These are phyloP conservation scores for Ustilago trichophora DNA, from an alignment of 1,284 basidiomycete species.

Conservation along the genomic window DNA sequence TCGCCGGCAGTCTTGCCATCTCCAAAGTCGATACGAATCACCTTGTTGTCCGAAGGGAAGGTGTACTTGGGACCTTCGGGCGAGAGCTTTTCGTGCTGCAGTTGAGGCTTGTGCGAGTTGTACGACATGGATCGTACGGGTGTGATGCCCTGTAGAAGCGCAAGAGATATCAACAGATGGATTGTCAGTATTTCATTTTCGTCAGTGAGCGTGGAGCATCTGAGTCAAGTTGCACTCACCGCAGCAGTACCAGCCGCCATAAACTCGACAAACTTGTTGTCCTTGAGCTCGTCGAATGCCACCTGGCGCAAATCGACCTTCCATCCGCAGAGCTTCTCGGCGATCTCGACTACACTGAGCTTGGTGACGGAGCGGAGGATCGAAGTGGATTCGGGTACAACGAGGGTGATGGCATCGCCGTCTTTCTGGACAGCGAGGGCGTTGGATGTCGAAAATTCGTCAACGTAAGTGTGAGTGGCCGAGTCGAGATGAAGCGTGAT, in stretches of 20 bases:
- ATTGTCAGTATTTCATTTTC: no score
- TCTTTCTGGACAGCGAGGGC: slow-evolving; percentile 59
- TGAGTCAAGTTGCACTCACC: no score
- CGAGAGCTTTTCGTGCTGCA: slow-evolving; percentile 35
- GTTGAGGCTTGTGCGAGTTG: slow-evolving; percentile 52
- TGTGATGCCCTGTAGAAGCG: slow-evolving; percentile 56
- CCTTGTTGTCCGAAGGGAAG: slow-evolving; percentile 45
- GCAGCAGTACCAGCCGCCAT: slow-evolving; percentile 64
- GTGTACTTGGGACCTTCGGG: slow-evolving; percentile 46
- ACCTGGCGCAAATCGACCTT: slow-evolving; percentile 63
- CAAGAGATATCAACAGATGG: no score
- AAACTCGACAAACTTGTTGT: slow-evolving; percentile 53
- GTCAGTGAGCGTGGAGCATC: no score
- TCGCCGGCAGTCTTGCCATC: slow-evolving; percentile 65
- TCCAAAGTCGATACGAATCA: slow-evolving; percentile 63
- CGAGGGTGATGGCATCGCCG: slow-evolving; percentile 29
- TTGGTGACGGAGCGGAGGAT: slow-evolving; percentile 56
- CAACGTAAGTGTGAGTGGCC: slow-evolving; percentile 58
- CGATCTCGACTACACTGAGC: slow-evolving; percentile 58
- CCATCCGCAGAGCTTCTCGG: slow-evolving; percentile 64
- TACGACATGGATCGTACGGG: slow-evolving; percentile 66
- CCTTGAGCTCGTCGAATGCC: slow-evolving; percentile 56
- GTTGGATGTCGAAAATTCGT: slow-evolving; percentile 67
- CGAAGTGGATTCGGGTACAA: slow-evolving; percentile 50
- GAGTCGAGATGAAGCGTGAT: slow-evolving; percentile 66